phyloP scores from a whole-genome alignment of 176 grass and related monocot genomes.

The Carex myosuroides region DNA sequence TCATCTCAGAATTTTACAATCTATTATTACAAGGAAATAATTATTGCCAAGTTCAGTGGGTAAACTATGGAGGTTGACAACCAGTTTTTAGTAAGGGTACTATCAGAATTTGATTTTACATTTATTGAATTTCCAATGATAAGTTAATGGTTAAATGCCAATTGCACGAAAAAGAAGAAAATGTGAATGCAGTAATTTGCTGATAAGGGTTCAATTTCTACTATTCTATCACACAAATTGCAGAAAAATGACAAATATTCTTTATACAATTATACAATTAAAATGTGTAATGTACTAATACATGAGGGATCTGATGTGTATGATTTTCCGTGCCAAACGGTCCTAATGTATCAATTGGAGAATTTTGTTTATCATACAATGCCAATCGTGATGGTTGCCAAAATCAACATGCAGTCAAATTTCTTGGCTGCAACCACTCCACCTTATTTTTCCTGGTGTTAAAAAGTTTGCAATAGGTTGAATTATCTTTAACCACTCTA shows the following conservation, averaged over 20 bases:
- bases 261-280: no score
- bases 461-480: no score
- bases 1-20: background rate
- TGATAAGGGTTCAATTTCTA: background rate
- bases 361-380: no score
- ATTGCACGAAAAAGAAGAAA: background rate
- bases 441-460: background rate
- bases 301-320: background rate
- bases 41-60: background rate
- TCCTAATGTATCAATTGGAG: background rate
- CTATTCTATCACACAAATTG: background rate
- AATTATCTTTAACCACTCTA: slow-evolving; percentile 52
- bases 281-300: background rate
- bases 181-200: background rate
- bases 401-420: background rate
- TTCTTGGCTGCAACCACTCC: background rate
- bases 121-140: background rate
- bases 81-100: background rate
- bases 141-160: background rate
- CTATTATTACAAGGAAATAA: background rate
- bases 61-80: background rate
- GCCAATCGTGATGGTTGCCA: no score
- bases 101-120: background rate
- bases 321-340: background rate
- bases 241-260: background rate